Evolutionary conservation across 129 eudicot genomes (phyloP).

Genomic region (Saussurea involucrata): DNA sequence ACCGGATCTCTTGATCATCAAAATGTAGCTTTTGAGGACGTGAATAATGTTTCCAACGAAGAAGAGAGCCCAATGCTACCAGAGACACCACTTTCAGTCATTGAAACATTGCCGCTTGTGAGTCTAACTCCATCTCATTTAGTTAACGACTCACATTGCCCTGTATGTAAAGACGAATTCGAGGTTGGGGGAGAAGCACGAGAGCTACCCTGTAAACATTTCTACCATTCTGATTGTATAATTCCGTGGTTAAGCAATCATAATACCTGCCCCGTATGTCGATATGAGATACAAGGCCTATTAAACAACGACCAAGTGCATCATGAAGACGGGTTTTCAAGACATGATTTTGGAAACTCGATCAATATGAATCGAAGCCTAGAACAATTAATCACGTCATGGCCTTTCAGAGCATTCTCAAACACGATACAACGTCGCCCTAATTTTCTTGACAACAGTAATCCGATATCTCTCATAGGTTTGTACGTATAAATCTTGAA

Average conservation of each 20-base stretch:
- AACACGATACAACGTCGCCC: conserved; percentile 28
- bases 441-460: conserved; percentile 22
- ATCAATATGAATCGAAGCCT: conserved; percentile 41
- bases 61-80: conserved; percentile 36
- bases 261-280: conserved; percentile 78
- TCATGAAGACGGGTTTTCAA: conserved; percentile 9
- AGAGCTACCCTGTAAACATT: conserved; percentile 71
- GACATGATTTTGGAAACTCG: conserved; percentile 21
- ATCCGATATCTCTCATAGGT: conserved; percentile 41
- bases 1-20: conserved; percentile 14
- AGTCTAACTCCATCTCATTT: conserved; percentile 40
- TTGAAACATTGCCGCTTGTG: conserved; percentile 46
- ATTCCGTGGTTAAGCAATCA: conserved; percentile 63
- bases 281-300: conserved; percentile 51
- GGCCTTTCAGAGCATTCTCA: conserved; percentile 60
- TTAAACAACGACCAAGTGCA: conserved; percentile 18
- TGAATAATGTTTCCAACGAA: conserved; percentile 12
- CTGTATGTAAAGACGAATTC: conserved; percentile 79
- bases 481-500: not conserved
- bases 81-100: conserved; percentile 35
- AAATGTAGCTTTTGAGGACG: conserved; percentile 10
- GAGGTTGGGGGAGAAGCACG: conserved; percentile 51
- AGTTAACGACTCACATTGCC: conserved; percentile 50
- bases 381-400: conserved; percentile 34
- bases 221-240: conserved; percentile 70